Conservation (phyloP, 768 basidiomycete genomes). For the Leccinum boreale region DNA sequence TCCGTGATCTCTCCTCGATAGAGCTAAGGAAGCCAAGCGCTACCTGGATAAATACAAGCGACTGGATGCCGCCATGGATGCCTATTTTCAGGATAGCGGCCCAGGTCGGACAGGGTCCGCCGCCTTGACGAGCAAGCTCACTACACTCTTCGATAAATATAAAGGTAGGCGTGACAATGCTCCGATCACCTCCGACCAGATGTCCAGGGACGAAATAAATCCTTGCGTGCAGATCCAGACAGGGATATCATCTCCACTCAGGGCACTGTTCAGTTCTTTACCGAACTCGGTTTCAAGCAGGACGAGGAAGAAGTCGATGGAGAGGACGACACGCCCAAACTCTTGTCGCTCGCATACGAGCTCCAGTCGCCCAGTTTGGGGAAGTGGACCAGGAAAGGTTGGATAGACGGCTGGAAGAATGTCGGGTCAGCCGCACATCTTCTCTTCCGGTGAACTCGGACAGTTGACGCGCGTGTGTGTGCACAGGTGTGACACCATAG, state of each 20-base stretch:
- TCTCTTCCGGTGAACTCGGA: neutral
- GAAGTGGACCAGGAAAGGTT: conserved; percentile 65
- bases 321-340: conserved; percentile 70
- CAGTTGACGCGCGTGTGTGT: neutral
- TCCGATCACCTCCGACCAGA: neutral
- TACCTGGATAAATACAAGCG: conserved; percentile 70
- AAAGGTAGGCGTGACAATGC: conserved; percentile 43
- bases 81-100: conserved; percentile 55
- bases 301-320: conserved; percentile 54
- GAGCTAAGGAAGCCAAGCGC: conserved; percentile 55
- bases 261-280: conserved; percentile 75
- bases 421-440: conserved; percentile 49
- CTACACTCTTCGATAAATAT: conserved; percentile 61
- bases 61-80: conserved; percentile 70
- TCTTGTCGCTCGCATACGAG: conserved; percentile 79
- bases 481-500: conserved; percentile 61
- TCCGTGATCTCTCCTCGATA: conserved; percentile 16
- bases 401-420: conserved; percentile 79
- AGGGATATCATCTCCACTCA: conserved; percentile 67
- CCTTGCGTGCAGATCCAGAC: conserved; percentile 46
- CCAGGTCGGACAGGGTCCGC: conserved; percentile 10
- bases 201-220: conserved; percentile 3
- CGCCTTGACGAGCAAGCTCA: conserved; percentile 54
- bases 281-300: conserved; percentile 26
- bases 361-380: conserved; percentile 74